Evolutionary conservation across 441 rosid genomes (phyloP), one percentile per base, ranked within the genome.

Genomic region (Populus hybrid): DNA sequence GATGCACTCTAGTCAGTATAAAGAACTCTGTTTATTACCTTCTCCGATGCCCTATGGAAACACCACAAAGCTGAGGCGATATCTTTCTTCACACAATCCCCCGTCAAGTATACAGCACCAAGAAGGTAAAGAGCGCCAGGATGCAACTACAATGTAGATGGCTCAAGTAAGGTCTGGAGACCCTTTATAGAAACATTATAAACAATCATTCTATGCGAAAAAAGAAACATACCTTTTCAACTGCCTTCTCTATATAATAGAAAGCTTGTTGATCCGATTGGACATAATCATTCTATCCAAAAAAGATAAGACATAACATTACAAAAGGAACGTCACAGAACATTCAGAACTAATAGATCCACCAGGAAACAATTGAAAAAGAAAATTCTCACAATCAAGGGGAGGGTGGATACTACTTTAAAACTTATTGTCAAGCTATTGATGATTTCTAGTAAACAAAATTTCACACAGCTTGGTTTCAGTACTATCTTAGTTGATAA

Each of bases 31-130:
- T 14, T 68, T 4, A 34, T 74, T 81, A 85, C 97, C 90, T 90
- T 94, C 84, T 93, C 97, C 6, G 99, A 88, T 84, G 98, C 94
- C 79, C 97, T 85, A 70, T 91, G 96, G 86, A 95, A 93, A 80
- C 97, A 95, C 99, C 98, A 94, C 77, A 94, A 81, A 70, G 98
- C 99, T 24, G 97, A 94, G 79, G 89, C 95, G 79, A 86, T 63
- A 81, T 95, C 99, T 87, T 95, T 90, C 87, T 90, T 92, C 81
- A 94, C 93, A 67, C 95, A 94, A 80, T 94, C 99, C 77, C 99
- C 97, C 1, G 95, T 87, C 82, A 92, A 80, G 85, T 93, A 94
- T 72, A 93, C 97, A 69, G 90, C 86, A 24, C 99, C 98, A n/a
- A 93, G 85, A 75, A 95, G 98, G 83, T 92, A 93, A 74, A 93